Percentiles rank a stretch among this genome's conserved stretches.
Conservation (phyloP, 2,329 filamentous ascomycete genomes). For the Aspergillus fumigatus region DNA sequence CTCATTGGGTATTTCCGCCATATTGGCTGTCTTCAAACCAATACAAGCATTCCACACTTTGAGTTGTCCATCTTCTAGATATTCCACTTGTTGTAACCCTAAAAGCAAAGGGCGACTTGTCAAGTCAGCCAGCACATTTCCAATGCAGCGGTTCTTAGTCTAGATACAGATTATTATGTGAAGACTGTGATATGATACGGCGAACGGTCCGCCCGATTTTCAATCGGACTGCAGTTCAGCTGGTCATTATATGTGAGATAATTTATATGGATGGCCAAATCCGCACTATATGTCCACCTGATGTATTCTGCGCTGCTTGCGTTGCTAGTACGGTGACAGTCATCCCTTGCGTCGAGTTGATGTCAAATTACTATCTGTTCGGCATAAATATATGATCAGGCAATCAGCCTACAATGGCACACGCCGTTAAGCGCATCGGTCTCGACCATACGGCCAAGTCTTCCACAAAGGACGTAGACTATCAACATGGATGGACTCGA, state of each 20-base stretch:
- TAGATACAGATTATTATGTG: not conserved
- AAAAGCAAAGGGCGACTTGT: not conserved
- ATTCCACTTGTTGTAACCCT: not conserved
- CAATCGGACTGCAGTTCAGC: not conserved
- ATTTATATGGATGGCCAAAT: not conserved
- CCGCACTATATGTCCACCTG: not conserved
- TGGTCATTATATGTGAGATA: not conserved
- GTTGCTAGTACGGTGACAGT: not conserved
- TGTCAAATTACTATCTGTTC: not conserved
- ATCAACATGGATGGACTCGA: slow-evolving; percentile 3
- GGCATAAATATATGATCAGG: not conserved
- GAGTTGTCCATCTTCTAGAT: too few species aligned
- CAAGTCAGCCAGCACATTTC: not conserved
- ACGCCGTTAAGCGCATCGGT: not conserved
- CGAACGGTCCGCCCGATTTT: not conserved
- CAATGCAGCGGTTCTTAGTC: not conserved
- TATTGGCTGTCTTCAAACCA: too few species aligned
- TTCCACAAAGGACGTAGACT: not conserved
- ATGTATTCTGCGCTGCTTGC: not conserved
- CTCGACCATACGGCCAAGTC: not conserved
- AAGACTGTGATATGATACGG: not conserved
- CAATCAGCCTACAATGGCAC: not conserved
- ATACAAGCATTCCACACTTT: too few species aligned
- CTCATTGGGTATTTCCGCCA: too few species aligned
- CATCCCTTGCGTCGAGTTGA: not conserved